These are phyloP conservation scores for Lobosporangium transversale DNA, from an alignment of 192 early-diverging fungal genomes.

Conservation along the genomic window DNA sequence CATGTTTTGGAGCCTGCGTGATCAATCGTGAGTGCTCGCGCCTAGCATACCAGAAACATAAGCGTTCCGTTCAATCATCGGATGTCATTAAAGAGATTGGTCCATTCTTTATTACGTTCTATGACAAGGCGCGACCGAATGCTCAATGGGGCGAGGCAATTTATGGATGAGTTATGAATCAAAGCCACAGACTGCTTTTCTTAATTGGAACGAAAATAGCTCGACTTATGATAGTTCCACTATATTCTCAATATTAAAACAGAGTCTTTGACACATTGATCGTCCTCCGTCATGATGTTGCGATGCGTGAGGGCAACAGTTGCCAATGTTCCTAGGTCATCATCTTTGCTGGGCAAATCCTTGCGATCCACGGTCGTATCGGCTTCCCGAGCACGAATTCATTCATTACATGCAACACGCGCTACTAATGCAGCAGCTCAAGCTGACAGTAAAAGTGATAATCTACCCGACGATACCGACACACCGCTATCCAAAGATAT, in stretches of 20 bases:
- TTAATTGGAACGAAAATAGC: too few species aligned
- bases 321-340: not conserved
- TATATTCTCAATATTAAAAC: too few species aligned
- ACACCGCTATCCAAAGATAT: constrained; percentile 9
- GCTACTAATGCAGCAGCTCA: not conserved
- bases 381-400: constrained; percentile 4
- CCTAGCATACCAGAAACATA: constrained; percentile 68
- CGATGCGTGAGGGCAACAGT: constrained; percentile 24
- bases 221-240: too few species aligned
- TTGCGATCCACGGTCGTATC: constrained; percentile 21
- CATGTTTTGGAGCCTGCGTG: constrained; percentile 73
- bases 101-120: constrained; percentile 31
- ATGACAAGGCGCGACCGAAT: constrained; percentile 16
- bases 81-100: constrained; percentile 74
- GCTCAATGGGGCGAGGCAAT: constrained; percentile 24
- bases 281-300: constrained; percentile 15
- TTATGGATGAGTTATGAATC: not conserved
- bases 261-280: too few species aligned
- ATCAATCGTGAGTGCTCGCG: constrained; percentile 63
- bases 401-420: not conserved
- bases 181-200: not conserved
- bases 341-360: not conserved
- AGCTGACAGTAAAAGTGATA: not conserved
- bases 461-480: constrained; percentile 33
- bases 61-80: constrained; percentile 67